Conservation (phyloP, 257 asterid species). For the Fraxinus cuspidata region DNA sequence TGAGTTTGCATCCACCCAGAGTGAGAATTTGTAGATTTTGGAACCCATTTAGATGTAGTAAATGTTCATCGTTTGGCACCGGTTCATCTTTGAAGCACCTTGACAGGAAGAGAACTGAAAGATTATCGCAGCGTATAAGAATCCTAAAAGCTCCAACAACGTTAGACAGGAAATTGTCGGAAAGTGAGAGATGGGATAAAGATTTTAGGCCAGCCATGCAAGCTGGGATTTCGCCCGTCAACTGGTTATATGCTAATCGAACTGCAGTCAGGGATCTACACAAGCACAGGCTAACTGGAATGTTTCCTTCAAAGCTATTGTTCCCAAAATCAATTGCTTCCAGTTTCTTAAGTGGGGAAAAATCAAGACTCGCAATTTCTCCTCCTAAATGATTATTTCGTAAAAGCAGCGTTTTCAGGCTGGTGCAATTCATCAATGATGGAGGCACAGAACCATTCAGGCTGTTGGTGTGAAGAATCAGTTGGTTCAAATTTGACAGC, state of each 20-base stretch:
- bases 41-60: conserved; percentile 23
- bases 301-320: conserved; percentile 44
- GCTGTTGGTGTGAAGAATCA: conserved; percentile 16
- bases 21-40: conserved; percentile 20
- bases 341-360: conserved; percentile 39
- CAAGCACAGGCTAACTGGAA: conserved; percentile 45
- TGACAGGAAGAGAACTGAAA: conserved; percentile 21
- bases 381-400: conserved; percentile 52
- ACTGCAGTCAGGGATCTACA: conserved; percentile 44
- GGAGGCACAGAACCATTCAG: conserved; percentile 40
- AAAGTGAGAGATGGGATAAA: conserved; percentile 21
- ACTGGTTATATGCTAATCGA: conserved; percentile 45
- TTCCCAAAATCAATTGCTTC: conserved; percentile 29
- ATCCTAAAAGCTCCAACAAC: conserved; percentile 17
- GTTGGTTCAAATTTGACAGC: neutral
- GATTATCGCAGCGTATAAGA: conserved; percentile 17
- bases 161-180: conserved; percentile 19
- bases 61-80: conserved; percentile 1
- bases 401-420: conserved; percentile 44
- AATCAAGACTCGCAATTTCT: conserved; percentile 44
- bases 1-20: conserved; percentile 20
- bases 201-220: conserved; percentile 14
- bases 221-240: conserved; percentile 21
- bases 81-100: conserved; percentile 19
- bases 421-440: conserved; percentile 46